These are phyloP conservation scores for Saccharomycopsis amapae DNA, from an alignment of 805 yeast genomes.

Conservation along the genomic window DNA sequence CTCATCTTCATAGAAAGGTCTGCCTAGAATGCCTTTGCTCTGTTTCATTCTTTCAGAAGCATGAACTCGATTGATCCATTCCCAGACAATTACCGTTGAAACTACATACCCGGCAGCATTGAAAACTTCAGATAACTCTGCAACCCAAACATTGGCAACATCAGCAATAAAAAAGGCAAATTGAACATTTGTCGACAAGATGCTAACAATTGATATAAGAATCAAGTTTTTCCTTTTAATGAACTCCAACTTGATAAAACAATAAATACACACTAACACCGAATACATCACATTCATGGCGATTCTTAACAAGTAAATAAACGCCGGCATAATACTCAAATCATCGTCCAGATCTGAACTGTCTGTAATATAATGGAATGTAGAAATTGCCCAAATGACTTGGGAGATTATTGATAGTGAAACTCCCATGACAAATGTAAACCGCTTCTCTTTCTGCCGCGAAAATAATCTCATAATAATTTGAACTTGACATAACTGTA, in stretches of 20 bases:
- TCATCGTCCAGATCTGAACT: no score
- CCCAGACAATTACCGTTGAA: constrained; percentile 75
- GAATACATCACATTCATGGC: constrained; percentile 65
- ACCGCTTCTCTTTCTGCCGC: constrained; percentile 60
- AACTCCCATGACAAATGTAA: constrained; percentile 53
- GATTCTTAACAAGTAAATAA: constrained; percentile 65
- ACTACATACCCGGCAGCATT: constrained; percentile 65
- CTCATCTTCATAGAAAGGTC: constrained; percentile 69
- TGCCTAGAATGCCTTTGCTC: constrained; percentile 65
- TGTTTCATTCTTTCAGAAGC: constrained; percentile 52
- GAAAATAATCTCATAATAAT: constrained; percentile 61
- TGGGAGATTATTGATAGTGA: constrained; percentile 49
- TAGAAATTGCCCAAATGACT: constrained; percentile 62
- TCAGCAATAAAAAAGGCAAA: constrained; percentile 71
- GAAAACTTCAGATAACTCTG: constrained; percentile 64
- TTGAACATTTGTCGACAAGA: constrained; percentile 50
- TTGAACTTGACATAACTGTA: constrained; percentile 65
- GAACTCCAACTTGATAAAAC: constrained; percentile 43
- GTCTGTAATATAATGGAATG: constrained; percentile 34
- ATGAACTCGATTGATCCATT: constrained; percentile 68
- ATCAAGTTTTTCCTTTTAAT: constrained; percentile 45
- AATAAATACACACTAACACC: constrained; percentile 50
- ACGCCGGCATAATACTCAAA: constrained; percentile 60
- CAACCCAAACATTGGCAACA: constrained; percentile 68
- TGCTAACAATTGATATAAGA: constrained; percentile 48